phyloP scores from a whole-genome alignment of 495 filamentous ascomycete genomes.

The Podospora comata region DNA sequence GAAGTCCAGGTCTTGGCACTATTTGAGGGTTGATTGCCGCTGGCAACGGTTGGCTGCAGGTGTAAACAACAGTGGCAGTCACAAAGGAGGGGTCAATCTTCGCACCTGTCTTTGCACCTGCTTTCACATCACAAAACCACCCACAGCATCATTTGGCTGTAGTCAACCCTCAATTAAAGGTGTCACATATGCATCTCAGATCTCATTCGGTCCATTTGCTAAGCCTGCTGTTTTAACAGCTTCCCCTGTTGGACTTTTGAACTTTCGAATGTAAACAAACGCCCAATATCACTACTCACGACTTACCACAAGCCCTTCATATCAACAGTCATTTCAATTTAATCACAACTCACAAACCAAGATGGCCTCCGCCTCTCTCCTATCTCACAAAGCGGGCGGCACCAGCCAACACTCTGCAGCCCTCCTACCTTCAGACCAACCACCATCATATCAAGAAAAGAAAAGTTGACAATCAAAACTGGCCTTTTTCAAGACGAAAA shows the following conservation, averaged over 20 bases:
- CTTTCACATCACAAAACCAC: not conserved
- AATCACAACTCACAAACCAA: not conserved
- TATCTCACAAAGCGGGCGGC: not conserved
- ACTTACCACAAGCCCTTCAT: not conserved
- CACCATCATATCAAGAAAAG: constrained; percentile 8
- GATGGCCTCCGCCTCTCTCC: not conserved
- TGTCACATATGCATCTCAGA: not conserved
- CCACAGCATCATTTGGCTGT: not conserved
- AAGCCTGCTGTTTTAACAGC: not conserved
- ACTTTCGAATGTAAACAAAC: not conserved
- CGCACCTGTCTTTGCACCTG: not conserved
- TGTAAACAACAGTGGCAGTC: not conserved
- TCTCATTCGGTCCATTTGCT: not conserved
- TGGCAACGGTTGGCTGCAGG: not conserved
- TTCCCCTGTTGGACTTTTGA: not conserved
- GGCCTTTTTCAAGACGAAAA: constrained; percentile 39
- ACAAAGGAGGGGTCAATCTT: not conserved
- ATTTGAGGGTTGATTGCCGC: not conserved
- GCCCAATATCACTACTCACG: not conserved
- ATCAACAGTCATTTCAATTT: too few relatives aligned
- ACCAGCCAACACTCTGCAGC: not conserved
- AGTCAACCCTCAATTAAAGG: not conserved
- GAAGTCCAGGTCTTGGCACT: not conserved
- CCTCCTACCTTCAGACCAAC: not conserved
- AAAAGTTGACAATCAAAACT: constrained; percentile 35